These are phyloP conservation scores for Talaromyces sp. DNA, from an alignment of 2,329 filamentous ascomycete genomes.

Conservation along the genomic window DNA sequence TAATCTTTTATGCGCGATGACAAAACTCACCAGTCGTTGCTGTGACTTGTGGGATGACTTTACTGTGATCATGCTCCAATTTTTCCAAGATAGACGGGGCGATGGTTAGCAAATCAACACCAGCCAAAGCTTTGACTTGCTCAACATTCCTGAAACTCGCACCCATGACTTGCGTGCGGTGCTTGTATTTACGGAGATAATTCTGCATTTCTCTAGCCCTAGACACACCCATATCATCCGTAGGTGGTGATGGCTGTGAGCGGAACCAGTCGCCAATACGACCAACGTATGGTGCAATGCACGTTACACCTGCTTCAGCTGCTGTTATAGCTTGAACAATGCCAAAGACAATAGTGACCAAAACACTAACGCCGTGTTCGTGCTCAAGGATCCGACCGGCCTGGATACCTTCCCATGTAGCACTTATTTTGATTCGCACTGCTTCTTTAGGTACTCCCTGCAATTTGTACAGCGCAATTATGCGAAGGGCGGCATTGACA, in stretches of 20 bases:
- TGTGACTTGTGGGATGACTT: background rate
- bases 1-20: too few relatives aligned
- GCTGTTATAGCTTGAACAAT: background rate
- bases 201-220: background rate
- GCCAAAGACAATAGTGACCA: background rate
- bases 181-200: background rate
- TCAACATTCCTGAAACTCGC: background rate
- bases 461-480: background rate
- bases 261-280: background rate
- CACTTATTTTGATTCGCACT: slow-evolving; percentile 1
- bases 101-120: background rate
- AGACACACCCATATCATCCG: background rate
- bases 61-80: background rate
- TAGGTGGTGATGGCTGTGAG: background rate
- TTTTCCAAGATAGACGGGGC: background rate
- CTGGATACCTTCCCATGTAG: background rate
- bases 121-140: background rate
- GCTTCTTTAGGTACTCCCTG: background rate
- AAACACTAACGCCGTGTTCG: background rate
- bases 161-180: background rate
- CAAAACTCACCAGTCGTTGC: background rate
- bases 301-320: background rate
- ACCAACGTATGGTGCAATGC: background rate
- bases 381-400: background rate
- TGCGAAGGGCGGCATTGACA: background rate